Base-by-base conservation (phyloP, 176 grass and related monocot species). In the Cenchrus americanus region DNA sequence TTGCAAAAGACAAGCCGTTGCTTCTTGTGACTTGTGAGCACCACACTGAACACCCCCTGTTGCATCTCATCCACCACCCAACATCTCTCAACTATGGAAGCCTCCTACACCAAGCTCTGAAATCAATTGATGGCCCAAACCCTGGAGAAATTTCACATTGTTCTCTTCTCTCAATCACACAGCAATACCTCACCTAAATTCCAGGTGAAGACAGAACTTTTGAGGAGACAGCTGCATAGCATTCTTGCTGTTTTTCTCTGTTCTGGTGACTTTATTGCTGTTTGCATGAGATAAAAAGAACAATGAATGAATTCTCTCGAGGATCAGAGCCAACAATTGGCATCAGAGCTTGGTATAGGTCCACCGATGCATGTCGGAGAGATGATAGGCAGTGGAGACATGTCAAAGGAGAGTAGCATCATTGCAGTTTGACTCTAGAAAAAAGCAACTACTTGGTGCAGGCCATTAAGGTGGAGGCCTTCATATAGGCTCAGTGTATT, bases 11-110 rank as follows among this genome's bases (percentile, higher is more conserved):
- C 21, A n/a, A 23, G 21, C 23, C 22, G 18, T 22, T 60, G 8
- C 58, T 60, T 60, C n/a, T 60, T 60, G 58, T 60, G 58, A 60
- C 58, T 60, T 60, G 58, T 60, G 58, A 60, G 58, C 8, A 23
- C 21, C 58, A 60, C n/a, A 60, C 3, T 2, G n/a, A n/a, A 23
- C 58, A 23, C n/a, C 8, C 58, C 58, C 23, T 11, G 58, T 60
- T 4, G n/a, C n/a, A 60, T 60, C 58, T 60, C 58, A 23, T 23
- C n/a, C 58, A 23, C 58, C 58, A 60, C n/a, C 58, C 19, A 58
- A 58, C 19, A 60, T 60, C 58, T 60, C 58, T 60, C 58, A 23
- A 3, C n/a, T 60, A 23, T 60, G 21, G 58, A 23, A 23, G n/a
- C 19, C 9, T 60, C 58, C 19, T 60, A 60, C 58, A 60, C n/a